Evolutionary conservation across 257 asterid genomes (phyloP).

Genomic region (Rehmannia glutinosa): DNA sequence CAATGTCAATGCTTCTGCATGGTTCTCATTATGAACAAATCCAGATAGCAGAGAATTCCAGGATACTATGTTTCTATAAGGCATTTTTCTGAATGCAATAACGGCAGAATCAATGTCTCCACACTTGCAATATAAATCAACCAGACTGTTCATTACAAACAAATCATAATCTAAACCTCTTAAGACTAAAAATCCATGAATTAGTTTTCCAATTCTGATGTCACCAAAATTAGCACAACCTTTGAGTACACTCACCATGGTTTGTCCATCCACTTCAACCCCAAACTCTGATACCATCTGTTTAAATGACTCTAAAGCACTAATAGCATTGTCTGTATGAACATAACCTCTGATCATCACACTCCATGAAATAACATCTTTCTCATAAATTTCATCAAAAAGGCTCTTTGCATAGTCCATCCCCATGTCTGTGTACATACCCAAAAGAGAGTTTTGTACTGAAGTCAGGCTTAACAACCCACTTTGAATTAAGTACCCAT

Average conservation of each 20-base stretch:
- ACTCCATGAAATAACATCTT: constrained; percentile 85
- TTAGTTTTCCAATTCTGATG: constrained; percentile 42
- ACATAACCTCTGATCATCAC: constrained; percentile 62
- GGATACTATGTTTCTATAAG: constrained; percentile 52
- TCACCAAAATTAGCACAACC: constrained; percentile 56
- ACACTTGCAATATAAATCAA: constrained; percentile 86
- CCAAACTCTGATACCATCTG: constrained; percentile 42
- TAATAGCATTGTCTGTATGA: constrained; percentile 27
- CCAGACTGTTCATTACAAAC: constrained; percentile 64
- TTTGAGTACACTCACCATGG: constrained; percentile 62
- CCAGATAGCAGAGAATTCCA: constrained; percentile 86
- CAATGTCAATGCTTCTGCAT: constrained; percentile 48
- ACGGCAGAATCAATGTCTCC: constrained; percentile 53
- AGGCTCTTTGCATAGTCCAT: constrained; percentile 58
- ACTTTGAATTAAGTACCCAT: constrained; percentile 51
- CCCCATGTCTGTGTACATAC: constrained; percentile 47
- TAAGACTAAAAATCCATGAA: constrained; percentile 51
- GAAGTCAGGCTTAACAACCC: constrained; percentile 52
- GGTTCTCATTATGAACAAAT: constrained; percentile 53
- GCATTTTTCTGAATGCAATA: constrained; percentile 53
- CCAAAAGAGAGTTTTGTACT: constrained; percentile 66
- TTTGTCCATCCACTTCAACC: constrained; percentile 60
- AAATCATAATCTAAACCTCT: constrained; percentile 63
- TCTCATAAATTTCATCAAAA: constrained; percentile 60
- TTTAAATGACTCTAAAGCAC: constrained; percentile 46